phyloP scores from a whole-genome alignment of 768 basidiomycete species.

The Leccinum aurantiacum region DNA sequence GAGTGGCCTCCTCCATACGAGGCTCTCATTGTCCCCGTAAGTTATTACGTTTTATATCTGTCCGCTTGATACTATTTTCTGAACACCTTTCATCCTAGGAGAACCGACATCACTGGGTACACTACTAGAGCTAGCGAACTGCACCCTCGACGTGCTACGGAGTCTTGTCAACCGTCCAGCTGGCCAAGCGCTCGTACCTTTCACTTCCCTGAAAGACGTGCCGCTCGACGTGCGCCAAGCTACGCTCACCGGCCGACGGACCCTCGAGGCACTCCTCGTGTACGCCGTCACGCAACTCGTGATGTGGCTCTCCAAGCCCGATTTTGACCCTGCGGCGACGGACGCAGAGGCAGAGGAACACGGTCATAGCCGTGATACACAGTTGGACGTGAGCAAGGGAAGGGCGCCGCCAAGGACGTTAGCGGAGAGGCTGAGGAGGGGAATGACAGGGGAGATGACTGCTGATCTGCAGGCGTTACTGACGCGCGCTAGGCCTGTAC shows the following conservation, averaged over 20 bases:
- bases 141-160: slow-evolving; percentile 70
- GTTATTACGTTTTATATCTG: slow-evolving; percentile 25
- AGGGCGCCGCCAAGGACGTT: slow-evolving; percentile 46
- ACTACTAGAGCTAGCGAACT: slow-evolving; percentile 79
- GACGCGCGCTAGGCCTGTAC: slow-evolving; percentile 60
- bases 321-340: slow-evolving; percentile 47
- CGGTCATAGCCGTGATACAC: slow-evolving; percentile 9
- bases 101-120: slow-evolving; percentile 87
- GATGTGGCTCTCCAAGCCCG: slow-evolving; percentile 75
- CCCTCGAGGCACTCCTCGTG: slow-evolving; percentile 65
- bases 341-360: slow-evolving; percentile 50
- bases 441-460: slow-evolving; percentile 80
- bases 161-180: slow-evolving; percentile 63
- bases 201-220: slow-evolving; percentile 29
- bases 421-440: slow-evolving; percentile 66
- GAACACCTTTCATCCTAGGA: slow-evolving; percentile 47
- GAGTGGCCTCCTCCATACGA: slow-evolving; percentile 70
- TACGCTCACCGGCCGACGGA: slow-evolving; percentile 54
- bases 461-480: slow-evolving; percentile 67
- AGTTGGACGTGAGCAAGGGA: slow-evolving; percentile 35
- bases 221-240: slow-evolving; percentile 55
- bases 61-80: background rate
- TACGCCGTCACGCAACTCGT: slow-evolving; percentile 78
- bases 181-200: slow-evolving; percentile 49
- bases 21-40: slow-evolving; percentile 70